A percentile compares a stretch with the other conserved stretches of the same genome.
phyloP scores from a whole-genome alignment of 805 yeast genomes.

The Sungouiella blattae region DNA sequence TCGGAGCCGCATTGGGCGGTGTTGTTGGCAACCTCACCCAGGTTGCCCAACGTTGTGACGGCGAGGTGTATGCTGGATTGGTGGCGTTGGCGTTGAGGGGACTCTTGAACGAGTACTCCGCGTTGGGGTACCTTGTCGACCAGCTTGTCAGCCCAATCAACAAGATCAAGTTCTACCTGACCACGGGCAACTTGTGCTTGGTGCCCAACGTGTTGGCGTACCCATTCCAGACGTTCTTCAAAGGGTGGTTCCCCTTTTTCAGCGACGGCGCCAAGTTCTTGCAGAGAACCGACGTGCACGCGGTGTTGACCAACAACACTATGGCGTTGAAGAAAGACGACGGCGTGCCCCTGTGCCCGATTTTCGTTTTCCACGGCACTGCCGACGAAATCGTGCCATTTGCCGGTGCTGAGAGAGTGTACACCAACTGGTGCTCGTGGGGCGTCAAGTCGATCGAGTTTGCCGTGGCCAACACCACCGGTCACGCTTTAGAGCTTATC shows the following conservation, averaged over 20 bases:
- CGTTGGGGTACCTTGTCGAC: background rate
- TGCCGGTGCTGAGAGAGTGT: constrained; percentile 4
- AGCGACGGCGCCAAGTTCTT: background rate
- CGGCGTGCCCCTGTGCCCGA: constrained; percentile 7
- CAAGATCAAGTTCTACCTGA: background rate
- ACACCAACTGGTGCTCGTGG: constrained; percentile 10
- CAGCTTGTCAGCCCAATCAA: background rate
- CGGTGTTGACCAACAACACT: background rate
- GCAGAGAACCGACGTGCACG: constrained; percentile 1
- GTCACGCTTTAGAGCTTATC: constrained; percentile 15
- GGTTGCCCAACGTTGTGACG: background rate
- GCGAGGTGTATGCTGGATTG: background rate
- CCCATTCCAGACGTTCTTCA: too few species aligned
- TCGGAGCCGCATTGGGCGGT: constrained; percentile 2
- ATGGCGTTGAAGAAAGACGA: background rate
- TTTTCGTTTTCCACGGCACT: constrained; percentile 10
- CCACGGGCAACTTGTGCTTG: background rate
- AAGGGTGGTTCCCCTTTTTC: too few species aligned
- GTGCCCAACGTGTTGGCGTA: too few species aligned
- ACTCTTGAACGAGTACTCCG: constrained; percentile 1
- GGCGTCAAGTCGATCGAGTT: constrained; percentile 11
- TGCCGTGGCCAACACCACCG: constrained; percentile 5
- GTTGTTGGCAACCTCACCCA: background rate
- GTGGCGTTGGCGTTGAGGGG: background rate
- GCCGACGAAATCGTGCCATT: constrained; percentile 11